Evolutionary conservation across 768 basidiomycete genomes (phyloP), one percentile per base, ranked within the genome.

Genomic region (Termitomyces sp.): DNA sequence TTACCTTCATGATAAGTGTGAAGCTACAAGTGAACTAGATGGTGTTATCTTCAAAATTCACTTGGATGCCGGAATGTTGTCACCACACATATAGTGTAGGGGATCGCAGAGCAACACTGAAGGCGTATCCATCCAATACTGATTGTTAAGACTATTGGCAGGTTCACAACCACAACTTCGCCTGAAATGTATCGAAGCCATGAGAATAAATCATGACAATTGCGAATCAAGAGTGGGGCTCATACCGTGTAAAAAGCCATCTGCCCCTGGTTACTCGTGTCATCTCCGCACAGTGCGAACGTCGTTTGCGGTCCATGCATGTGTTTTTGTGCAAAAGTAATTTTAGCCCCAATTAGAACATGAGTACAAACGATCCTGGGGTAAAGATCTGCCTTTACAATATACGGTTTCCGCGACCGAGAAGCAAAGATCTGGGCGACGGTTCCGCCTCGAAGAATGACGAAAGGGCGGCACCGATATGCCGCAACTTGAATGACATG

Each of bases 311-410:
- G 83, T 65, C 88, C 80, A 26, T 75, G 78, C 65, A 66, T 64
- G 79, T 98, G 98, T 72, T 97, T 91, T 72, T 94, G 91, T 0
- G 97, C 95, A 66, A 99, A 91, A 5, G 94, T 88, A 50, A 97
- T 80, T 59, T 96, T 95, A 18, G 96, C 93, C 40, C 96, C 96
- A 59, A 98, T 68, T 39, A 96, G 96, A 7, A 99, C 95, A 77
- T 99, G 96, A 10, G 95, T 97, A 60, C 96, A 96, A 69, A 98
- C 96, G 72, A 98, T 99, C 72, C 96, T 96, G 74, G 98, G 97
- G 95, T 96, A 99, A 98, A 16, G 95, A 98, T 18, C 96, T 95
- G 67, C 96, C 96, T 78, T 98, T 99, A 65, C 96, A 95, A 97
- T 93, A 98, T 97, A 73, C 96, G 95, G 52, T 66, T 79, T 61